A percentile compares a stretch with the other conserved stretches of the same genome.
These are phyloP conservation scores for Melocanna baccifera DNA, from an alignment of 176 grass and related monocot genomes.

Conservation along the genomic window DNA sequence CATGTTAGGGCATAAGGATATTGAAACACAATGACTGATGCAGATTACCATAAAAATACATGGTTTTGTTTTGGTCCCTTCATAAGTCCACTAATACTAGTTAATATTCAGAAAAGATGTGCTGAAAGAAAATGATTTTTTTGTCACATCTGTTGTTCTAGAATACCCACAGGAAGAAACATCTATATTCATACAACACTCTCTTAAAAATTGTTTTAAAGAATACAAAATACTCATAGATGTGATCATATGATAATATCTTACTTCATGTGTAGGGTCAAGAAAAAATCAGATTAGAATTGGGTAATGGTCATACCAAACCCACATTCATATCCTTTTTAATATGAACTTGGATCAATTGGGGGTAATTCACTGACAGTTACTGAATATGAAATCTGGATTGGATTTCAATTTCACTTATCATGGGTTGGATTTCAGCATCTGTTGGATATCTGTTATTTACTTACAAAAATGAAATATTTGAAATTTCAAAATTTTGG, in stretches of 20 bases:
- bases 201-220: not conserved
- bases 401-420: not conserved
- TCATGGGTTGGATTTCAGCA: not conserved
- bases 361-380: not conserved
- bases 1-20: slow-evolving; percentile 22
- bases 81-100: not conserved
- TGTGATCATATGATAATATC: not conserved
- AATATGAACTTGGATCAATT: not conserved
- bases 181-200: not conserved
- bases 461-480: not conserved
- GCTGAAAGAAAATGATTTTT: slow-evolving; percentile 1
- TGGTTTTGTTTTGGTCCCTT: not conserved
- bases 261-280: not conserved
- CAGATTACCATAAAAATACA: slow-evolving; percentile 1
- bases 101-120: not conserved
- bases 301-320: not conserved
- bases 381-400: no score
- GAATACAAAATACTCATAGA: slow-evolving; percentile 4
- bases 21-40: not conserved
- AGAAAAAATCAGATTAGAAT: not conserved
- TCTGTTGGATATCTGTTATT: not conserved
- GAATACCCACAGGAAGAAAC: not conserved
- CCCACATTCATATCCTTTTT: not conserved
- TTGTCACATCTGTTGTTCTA: not conserved
- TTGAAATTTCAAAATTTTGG: not conserved